Percentiles rank a stretch among this genome's conserved stretches.
phyloP scores from a whole-genome alignment of 2,329 filamentous ascomycete genomes.

The Nannizziopsis barbatae region DNA sequence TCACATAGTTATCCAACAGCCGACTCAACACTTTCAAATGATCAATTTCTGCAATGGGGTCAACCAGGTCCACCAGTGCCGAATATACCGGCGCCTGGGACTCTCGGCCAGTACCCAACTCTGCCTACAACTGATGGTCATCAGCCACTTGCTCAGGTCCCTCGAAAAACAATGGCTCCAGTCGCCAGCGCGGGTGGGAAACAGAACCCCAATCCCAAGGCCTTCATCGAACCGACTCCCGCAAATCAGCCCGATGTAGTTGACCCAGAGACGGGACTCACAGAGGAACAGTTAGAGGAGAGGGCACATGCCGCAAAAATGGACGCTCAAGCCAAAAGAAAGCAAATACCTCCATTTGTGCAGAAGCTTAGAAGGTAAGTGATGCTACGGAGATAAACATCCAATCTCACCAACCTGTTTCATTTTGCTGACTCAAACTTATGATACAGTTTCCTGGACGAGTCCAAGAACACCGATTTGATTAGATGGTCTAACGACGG shows the following conservation, averaged over 20 bases:
- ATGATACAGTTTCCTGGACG: conserved; percentile 68
- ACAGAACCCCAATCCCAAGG: conserved; percentile 27
- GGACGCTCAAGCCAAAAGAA: conserved; percentile 79
- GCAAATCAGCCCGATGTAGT: conserved; percentile 31
- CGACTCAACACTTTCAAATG: conserved; percentile 37
- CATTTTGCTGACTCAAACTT: conserved; percentile 14
- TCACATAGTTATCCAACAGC: conserved; percentile 36
- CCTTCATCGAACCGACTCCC: conserved; percentile 24
- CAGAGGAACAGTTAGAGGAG: conserved; percentile 66
- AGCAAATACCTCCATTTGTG: conserved; percentile 94
- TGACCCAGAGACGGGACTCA: conserved; percentile 40
- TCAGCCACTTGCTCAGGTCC: conserved; percentile 33
- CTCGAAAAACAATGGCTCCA: conserved; percentile 32
- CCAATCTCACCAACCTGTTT: background rate
- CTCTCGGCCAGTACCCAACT: conserved; percentile 32
- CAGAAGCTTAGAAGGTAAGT: conserved; percentile 91
- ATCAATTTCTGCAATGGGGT: conserved; percentile 46
- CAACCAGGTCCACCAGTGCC: conserved; percentile 22
- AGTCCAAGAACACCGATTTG: conserved; percentile 81
- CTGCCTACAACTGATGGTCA: conserved; percentile 32
- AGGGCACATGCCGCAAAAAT: conserved; percentile 71
- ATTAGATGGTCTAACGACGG: conserved; percentile 97
- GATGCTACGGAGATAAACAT: background rate
- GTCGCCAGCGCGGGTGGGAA: conserved; percentile 29
- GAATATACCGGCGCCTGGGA: conserved; percentile 23